Percentiles rank a stretch among this genome's conserved stretches.
Evolutionary conservation across 352 stramenopile species (phyloP).

Genomic region (Globisporangium recalcitrans): DNA sequence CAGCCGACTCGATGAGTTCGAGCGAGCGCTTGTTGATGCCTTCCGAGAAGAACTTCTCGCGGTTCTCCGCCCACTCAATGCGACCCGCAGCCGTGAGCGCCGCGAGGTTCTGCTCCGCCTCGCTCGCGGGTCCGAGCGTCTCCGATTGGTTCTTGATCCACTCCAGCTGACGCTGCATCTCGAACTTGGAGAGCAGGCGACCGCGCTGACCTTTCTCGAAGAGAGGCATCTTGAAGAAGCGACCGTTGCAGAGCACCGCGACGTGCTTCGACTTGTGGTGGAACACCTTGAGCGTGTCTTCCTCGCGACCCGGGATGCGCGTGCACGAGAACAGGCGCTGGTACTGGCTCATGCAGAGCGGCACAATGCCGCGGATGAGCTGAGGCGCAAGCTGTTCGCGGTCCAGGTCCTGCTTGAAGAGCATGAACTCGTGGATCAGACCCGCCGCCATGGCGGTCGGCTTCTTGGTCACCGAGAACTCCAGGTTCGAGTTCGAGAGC

Average conservation of each 20-base stretch:
- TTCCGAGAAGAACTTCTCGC: constrained; percentile 84
- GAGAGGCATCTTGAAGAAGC: constrained; percentile 85
- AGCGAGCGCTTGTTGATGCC: constrained; percentile 86
- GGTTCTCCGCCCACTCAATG: constrained; percentile 87
- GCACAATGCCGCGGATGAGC: constrained; percentile 81
- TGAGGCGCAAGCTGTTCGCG: constrained; percentile 75
- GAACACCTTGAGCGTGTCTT: constrained; percentile 77
- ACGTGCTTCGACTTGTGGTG: constrained; percentile 80
- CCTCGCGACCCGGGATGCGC: constrained; percentile 81
- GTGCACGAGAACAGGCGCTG: constrained; percentile 87
- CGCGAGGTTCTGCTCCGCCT: constrained; percentile 52
- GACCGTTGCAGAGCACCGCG: constrained; percentile 80
- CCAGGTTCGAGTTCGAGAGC: constrained; percentile 54
- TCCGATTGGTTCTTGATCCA: constrained; percentile 55
- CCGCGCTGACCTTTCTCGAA: constrained; percentile 78
- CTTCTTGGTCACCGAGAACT: constrained; percentile 59
- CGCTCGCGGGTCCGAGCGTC: constrained; percentile 25
- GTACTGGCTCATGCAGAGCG: constrained; percentile 90
- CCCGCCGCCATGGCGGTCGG: constrained; percentile 58
- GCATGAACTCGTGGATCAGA: constrained; percentile 74
- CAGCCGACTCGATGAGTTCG: constrained; percentile 63
- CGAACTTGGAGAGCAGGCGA: constrained; percentile 63
- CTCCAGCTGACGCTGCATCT: constrained; percentile 80
- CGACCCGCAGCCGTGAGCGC: constrained; percentile 78
- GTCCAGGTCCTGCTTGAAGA: constrained; percentile 86